Base-by-base conservation (phyloP, 1,284 basidiomycete genomes). In the Mrakiaceae sp. region DNA sequence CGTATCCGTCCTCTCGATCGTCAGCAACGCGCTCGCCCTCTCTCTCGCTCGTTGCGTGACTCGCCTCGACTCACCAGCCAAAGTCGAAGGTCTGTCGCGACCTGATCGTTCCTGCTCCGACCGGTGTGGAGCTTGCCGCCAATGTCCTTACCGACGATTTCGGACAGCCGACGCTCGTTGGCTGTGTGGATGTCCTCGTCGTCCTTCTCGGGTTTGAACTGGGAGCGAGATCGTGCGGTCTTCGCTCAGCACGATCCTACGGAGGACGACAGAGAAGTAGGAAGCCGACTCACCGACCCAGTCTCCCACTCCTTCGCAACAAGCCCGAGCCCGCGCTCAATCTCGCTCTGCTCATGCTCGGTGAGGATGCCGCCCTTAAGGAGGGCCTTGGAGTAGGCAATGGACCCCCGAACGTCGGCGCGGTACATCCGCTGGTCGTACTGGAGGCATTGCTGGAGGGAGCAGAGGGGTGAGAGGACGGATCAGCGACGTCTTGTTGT, bases 171-270 rank as follows among this genome's bases (percentile, higher is more conserved):
- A 63, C 96, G 87, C 77, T 98, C 95, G 73, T 98, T 98, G 66
- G 96, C 96, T n/a, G 95, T 98, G 76, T 98, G 95, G 67, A 98
- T 98, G 73, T 98, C 95, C 73, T 98, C 95, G 73, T 98, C 95
- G 70, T 95, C 92, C 12, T 84, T 79, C 67, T 85, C 79, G 54
- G 84, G 78, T 67, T 79, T 73, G 73, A 96, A 95, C 85, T 90
- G 70, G 43, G 53, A 55, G 10, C 9, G 8, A 8, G 16, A 55
- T 16, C n/a, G 10, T 8, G 10, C n/a, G 39, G 1, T 4, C 14
- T 27, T 27, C 27, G 49, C 11, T n/a, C 49, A 51, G 49, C 11
- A 51, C 49, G 16, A 51, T 11, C n/a, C n/a, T 51, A 10, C 50
- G 39, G 12, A 6, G 6, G 6, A 48, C 39, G 12, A 12, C 12